phyloP scores from a whole-genome alignment of 176 grass and related monocot genomes.

The Lolium perenne region DNA sequence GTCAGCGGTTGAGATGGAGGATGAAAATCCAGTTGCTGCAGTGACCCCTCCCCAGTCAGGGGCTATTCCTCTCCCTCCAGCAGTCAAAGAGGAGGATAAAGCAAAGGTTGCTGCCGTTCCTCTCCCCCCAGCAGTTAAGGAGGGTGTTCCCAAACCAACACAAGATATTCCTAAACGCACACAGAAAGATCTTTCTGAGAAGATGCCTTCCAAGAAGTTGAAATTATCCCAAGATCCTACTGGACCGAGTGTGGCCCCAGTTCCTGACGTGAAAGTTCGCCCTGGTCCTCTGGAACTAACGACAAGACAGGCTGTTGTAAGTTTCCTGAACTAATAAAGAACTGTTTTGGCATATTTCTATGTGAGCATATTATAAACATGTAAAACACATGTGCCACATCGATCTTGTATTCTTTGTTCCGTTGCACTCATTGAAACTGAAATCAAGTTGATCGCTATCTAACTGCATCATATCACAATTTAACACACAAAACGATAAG shows the following conservation, averaged over 20 bases:
- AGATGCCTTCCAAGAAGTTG: constrained; percentile 49
- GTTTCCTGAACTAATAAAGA: constrained; percentile 37
- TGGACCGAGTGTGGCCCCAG: background rate
- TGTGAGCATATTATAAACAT: background rate
- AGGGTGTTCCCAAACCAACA: constrained; percentile 18
- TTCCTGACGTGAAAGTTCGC: constrained; percentile 22
- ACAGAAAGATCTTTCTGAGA: constrained; percentile 3
- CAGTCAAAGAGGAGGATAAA: constrained; percentile 31
- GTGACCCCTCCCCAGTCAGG: constrained; percentile 27
- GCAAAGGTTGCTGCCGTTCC: background rate
- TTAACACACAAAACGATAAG: background rate
- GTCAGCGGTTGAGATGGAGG: constrained; percentile 33
- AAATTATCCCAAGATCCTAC: constrained; percentile 43
- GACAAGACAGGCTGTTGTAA: constrained; percentile 51
- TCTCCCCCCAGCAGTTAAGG: constrained; percentile 2
- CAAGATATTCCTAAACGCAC: constrained; percentile 12
- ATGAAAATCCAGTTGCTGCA: constrained; percentile 30
- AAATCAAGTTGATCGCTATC: background rate
- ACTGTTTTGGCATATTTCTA: constrained; percentile 15
- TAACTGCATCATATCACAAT: constrained; percentile 1
- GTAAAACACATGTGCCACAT: background rate
- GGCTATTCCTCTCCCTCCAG: background rate
- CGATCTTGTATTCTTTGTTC: constrained; percentile 23
- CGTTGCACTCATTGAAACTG: constrained; percentile 12
- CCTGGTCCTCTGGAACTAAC: constrained; percentile 35